These are phyloP conservation scores for Butyriboletus loyo DNA, from an alignment of 768 basidiomycete species.

Conservation along the genomic window DNA sequence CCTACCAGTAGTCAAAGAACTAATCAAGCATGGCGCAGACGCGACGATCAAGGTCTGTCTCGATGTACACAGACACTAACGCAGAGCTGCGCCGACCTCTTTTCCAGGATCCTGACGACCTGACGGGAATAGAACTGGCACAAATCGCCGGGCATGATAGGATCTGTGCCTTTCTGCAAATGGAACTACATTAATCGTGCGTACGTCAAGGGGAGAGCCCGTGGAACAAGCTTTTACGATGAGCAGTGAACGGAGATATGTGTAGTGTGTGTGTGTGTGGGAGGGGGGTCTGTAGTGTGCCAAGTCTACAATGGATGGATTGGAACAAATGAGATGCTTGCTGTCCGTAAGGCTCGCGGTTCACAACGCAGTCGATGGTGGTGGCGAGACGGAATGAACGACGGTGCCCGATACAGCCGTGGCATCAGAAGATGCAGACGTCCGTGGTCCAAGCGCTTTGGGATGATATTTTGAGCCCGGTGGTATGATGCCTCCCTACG, in stretches of 20 bases:
- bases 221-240: slow-evolving; percentile 7
- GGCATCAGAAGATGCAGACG: slow-evolving; percentile 2
- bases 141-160: slow-evolving; percentile 53
- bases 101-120: slow-evolving; percentile 63
- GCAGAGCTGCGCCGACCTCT: slow-evolving; percentile 3
- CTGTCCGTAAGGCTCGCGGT: not conserved
- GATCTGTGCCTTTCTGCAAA: slow-evolving; percentile 38
- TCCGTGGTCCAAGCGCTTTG: slow-evolving; percentile 27
- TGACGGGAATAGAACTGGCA: slow-evolving; percentile 61
- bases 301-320: not conserved
- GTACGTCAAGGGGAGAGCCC: slow-evolving; percentile 1
- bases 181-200: slow-evolving; percentile 13
- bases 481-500: slow-evolving; percentile 60
- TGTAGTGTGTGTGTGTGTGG: not conserved
- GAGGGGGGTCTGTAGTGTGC: not conserved
- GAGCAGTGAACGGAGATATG: slow-evolving; percentile 1
- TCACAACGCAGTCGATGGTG: slow-evolving; percentile 8
- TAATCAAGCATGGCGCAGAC: slow-evolving; percentile 68
- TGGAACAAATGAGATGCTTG: not conserved
- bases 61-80: not conserved
- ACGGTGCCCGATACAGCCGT: not conserved
- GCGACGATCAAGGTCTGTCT: slow-evolving; percentile 53
- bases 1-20: slow-evolving; percentile 47
- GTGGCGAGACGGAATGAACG: not conserved
- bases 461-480: slow-evolving; percentile 56